These are phyloP conservation scores for Cornus suecica DNA, from an alignment of 148 eudicot genomes.

Conservation along the genomic window DNA sequence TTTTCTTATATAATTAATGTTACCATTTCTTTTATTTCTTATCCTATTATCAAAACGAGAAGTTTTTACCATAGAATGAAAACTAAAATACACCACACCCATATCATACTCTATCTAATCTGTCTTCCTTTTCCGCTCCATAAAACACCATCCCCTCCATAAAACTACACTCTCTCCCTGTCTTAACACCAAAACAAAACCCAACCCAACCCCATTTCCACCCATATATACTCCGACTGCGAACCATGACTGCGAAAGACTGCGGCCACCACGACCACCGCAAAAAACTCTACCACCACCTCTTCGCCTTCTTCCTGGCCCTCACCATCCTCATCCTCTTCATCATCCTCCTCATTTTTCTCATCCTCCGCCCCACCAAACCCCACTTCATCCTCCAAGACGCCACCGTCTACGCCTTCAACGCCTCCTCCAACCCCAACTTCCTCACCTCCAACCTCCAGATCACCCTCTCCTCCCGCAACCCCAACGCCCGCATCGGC, in stretches of 20 bases:
- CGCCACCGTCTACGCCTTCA: conserved; percentile 30
- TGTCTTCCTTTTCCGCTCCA: background rate
- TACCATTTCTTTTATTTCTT: background rate
- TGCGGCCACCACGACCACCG: conserved; percentile 24
- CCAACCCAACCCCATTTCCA: background rate
- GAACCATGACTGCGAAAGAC: conserved; percentile 11
- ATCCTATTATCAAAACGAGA: no score
- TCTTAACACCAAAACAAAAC: background rate
- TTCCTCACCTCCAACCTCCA: conserved; percentile 40
- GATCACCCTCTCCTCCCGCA: conserved; percentile 39
- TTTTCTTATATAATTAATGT: no score
- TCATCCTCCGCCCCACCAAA: conserved; percentile 31
- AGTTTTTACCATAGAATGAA: no score
- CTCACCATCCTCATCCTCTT: conserved; percentile 21
- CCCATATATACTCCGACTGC: background rate
- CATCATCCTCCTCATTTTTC: conserved; percentile 22
- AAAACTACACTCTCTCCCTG: background rate
- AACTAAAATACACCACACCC: no score
- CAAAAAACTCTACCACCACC: conserved; percentile 16
- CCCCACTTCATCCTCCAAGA: conserved; percentile 30
- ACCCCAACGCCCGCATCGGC: conserved; percentile 46
- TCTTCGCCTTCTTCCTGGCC: background rate
- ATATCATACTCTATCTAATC: no score
- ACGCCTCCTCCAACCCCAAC: conserved; percentile 30
- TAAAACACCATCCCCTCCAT: background rate